Evolutionary conservation across 129 eudicot genomes (phyloP).

Genomic region (Flaveria sonorensis): DNA sequence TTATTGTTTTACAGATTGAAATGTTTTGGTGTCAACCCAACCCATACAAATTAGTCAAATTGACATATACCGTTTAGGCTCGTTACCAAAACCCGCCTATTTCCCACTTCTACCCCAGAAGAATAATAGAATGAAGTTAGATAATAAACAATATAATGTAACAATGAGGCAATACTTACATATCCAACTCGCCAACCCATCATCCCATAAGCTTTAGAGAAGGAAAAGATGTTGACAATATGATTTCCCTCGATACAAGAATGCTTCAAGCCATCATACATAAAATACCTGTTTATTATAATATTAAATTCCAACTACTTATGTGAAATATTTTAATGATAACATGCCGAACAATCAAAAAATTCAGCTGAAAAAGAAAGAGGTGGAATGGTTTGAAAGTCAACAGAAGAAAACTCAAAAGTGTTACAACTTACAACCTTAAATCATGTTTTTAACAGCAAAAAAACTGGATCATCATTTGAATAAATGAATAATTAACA

Average conservation of each 20-base stretch:
- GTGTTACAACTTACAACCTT: background rate
- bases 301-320: background rate
- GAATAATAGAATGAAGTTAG: background rate
- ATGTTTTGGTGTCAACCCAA: background rate
- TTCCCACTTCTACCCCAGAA: constrained; percentile 5
- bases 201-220: constrained; percentile 99
- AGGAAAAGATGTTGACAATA: constrained; percentile 89
- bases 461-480: background rate
- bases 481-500: background rate
- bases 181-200: constrained; percentile 99
- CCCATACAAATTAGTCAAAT: background rate
- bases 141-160: constrained; percentile 12
- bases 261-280: constrained; percentile 98
- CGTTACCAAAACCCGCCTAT: background rate
- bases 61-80: background rate
- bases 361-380: background rate
- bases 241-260: constrained; percentile 82
- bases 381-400: background rate
- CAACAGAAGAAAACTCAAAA: background rate
- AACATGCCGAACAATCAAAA: background rate
- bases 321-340: background rate
- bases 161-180: constrained; percentile 57
- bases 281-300: constrained; percentile 68
- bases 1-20: background rate
- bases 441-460: background rate